Percentiles rank a stretch among this genome's conserved stretches.
These are phyloP conservation scores for Moesziomyces parantarcticus DNA, from an alignment of 1,284 basidiomycete genomes.

Conservation along the genomic window DNA sequence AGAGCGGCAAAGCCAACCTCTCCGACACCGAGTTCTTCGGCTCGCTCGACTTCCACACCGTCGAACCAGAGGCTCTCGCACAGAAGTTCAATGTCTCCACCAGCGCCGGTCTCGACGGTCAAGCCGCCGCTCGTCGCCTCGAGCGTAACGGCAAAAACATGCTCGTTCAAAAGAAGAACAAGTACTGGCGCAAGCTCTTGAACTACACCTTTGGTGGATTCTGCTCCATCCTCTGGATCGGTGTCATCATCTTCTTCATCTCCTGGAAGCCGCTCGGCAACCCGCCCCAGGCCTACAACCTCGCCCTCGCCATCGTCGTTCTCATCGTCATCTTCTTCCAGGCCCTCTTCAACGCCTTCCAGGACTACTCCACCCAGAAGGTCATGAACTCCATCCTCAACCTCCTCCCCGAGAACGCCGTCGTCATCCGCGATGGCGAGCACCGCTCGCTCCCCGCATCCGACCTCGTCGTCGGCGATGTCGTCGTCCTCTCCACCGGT, in stretches of 20 bases:
- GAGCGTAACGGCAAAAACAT: slow-evolving; percentile 71
- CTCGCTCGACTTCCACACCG: slow-evolving; percentile 73
- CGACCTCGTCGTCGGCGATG: slow-evolving; percentile 77
- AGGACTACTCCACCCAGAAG: slow-evolving; percentile 54
- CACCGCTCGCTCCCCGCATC: slow-evolving; percentile 74
- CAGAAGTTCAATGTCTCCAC: slow-evolving; percentile 71
- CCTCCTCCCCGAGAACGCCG: slow-evolving; percentile 72
- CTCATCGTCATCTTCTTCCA: slow-evolving; percentile 70
- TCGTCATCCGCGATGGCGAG: slow-evolving; percentile 75
- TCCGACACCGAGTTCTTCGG: slow-evolving; percentile 44
- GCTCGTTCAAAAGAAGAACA: slow-evolving; percentile 71
- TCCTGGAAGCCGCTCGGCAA: slow-evolving; percentile 73
- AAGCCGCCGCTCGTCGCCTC: slow-evolving; percentile 72
- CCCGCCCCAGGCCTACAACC: slow-evolving; percentile 72
- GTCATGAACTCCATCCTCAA: slow-evolving; percentile 71
- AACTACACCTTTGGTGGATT: slow-evolving; percentile 74
- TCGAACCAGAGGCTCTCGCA: slow-evolving; percentile 71
- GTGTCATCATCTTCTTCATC: slow-evolving; percentile 72
- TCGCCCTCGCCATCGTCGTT: slow-evolving; percentile 69
- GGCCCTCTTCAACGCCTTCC: slow-evolving; percentile 71
- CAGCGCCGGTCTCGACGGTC: slow-evolving; percentile 70
- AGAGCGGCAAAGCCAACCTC: slow-evolving; percentile 29
- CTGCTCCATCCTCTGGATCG: slow-evolving; percentile 74
- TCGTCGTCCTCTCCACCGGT: slow-evolving; percentile 72
- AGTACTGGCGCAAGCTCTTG: slow-evolving; percentile 71